Base-by-base conservation (phyloP, 495 filamentous ascomycete species). In the Cairneyella variabilis region DNA sequence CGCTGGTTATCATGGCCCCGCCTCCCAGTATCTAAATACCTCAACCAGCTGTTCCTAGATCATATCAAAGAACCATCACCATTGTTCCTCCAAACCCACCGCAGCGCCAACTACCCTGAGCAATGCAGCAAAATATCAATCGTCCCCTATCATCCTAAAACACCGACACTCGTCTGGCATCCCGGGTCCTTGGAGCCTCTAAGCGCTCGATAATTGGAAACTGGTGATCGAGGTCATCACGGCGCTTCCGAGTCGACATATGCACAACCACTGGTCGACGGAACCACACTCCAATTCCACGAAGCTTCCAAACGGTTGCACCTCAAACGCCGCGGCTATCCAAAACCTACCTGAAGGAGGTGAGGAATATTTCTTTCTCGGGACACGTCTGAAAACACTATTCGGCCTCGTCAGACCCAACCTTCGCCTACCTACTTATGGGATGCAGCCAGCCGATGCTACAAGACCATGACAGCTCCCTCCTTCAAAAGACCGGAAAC, bases 311-410 rank as follows among this genome's bases (percentile, higher is more conserved):
- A 37, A 27, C 30, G 16, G n/a, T 23, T 22, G 2, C 26, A n/a
- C 43, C 41, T 58, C 55, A 58, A 53, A 58, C 55, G 42, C 48
- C 49, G 55, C 55, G 55, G 27, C 49, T 53, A 58, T 48, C 30
- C 39, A n/a, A 56, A 56, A 56, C 53, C n/a, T 5, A 56, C 45
- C 38, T 46, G 39, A 51, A 41, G 25, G 27, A 2, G 7, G 10
- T 9, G 32, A 27, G 52, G 43, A 23, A 40, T 16, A 28, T 47
- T 45, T n/a, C 8, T 45, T 45, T 45, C 41, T 23, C 21, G 23
- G 41, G 23, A 25, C 23, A n/a, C 14, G n/a, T 45, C 22, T 27
- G 23, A 45, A 45, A 10, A n/a, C 21, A 4, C n/a, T 22, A 7
- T 16, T 28, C 36, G 17, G 20, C 3, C 34, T 9, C 18, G 32